phyloP scores from a whole-genome alignment of 2,329 filamentous ascomycete genomes.

The Ceratocystiopsis sp. region DNA sequence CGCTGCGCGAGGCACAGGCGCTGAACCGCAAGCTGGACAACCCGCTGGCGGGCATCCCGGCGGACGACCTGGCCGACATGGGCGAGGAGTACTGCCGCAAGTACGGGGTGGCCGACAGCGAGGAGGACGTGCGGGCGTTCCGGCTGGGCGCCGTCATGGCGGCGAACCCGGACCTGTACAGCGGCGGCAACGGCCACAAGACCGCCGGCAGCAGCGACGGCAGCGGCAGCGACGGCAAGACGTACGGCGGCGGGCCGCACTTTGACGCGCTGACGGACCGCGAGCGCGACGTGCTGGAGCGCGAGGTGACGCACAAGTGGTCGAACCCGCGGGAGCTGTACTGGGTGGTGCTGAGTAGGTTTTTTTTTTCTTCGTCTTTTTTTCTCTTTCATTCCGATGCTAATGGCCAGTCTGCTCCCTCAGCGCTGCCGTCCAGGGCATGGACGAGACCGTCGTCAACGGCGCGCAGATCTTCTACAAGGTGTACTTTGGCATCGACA shows the following conservation, averaged over 20 bases:
- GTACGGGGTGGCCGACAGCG: slow-evolving; percentile 31
- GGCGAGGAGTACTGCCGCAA: slow-evolving; percentile 37
- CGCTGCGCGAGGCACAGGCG: neutral
- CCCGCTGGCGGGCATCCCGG: slow-evolving; percentile 22
- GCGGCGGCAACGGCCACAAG: slow-evolving; percentile 11
- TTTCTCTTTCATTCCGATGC: too few species aligned
- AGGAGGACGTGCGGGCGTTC: slow-evolving; percentile 35
- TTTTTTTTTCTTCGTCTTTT: too few species aligned
- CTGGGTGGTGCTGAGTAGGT: slow-evolving; percentile 34
- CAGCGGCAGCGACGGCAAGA: neutral
- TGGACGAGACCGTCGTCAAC: slow-evolving; percentile 56
- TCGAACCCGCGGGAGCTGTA: slow-evolving; percentile 49
- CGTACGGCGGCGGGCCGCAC: slow-evolving; percentile 2
- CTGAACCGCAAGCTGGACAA: slow-evolving; percentile 19
- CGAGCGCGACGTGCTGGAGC: slow-evolving; percentile 39
- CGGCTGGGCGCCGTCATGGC: slow-evolving; percentile 42
- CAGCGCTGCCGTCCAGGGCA: slow-evolving; percentile 53
- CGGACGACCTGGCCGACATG: slow-evolving; percentile 32
- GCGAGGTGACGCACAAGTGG: slow-evolving; percentile 51
- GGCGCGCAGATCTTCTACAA: slow-evolving; percentile 51
- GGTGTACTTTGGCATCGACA: slow-evolving; percentile 40
- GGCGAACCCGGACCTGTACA: slow-evolving; percentile 31
- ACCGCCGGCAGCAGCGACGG: too few species aligned
- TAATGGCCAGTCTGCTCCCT: slow-evolving; percentile 34
- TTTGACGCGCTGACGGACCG: slow-evolving; percentile 33